A percentile compares a stretch with the other conserved stretches of the same genome.
These are phyloP conservation scores for Taxillus chinensis DNA, from an alignment of 164 flowering plant species.

Conservation along the genomic window DNA sequence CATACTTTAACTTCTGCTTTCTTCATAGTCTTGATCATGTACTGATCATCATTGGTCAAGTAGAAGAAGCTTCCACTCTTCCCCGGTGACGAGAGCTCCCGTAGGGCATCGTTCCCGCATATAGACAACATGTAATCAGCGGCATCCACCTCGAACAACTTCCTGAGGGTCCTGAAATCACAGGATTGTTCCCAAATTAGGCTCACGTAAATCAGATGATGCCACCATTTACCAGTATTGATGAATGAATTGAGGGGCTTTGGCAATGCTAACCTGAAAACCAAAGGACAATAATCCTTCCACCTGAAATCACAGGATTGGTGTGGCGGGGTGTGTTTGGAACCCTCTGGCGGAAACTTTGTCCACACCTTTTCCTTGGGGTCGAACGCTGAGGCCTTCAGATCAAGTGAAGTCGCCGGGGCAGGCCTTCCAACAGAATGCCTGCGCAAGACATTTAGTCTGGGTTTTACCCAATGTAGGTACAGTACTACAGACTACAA, in stretches of 20 bases:
- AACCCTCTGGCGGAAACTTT: constrained; percentile 72
- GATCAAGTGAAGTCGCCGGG: constrained; percentile 55
- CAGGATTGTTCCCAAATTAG: not conserved
- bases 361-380: constrained; percentile 86
- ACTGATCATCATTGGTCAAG: constrained; percentile 72
- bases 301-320: constrained; percentile 70
- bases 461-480: too few relatives aligned
- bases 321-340: constrained; percentile 81
- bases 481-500: too few relatives aligned
- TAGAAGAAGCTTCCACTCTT: constrained; percentile 95
- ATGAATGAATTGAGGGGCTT: too few relatives aligned
- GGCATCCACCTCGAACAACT: constrained; percentile 81
- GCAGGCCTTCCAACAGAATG: constrained; percentile 82
- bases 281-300: constrained; percentile 91
- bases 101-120: constrained; percentile 89
- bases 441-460: constrained; percentile 20
- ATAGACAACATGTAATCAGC: constrained; percentile 96
- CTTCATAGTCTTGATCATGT: constrained; percentile 85
- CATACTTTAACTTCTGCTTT: constrained; percentile 79
- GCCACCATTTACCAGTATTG: too few relatives aligned
- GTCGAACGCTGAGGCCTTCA: constrained; percentile 71
- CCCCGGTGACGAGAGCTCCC: constrained; percentile 96
- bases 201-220: too few relatives aligned
- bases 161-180: constrained; percentile 67
- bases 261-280: constrained; percentile 47